A percentile compares a stretch with the other conserved stretches of the same genome.
These are phyloP conservation scores for Gremmenia infestans DNA, from an alignment of 2,329 filamentous ascomycete genomes.

Conservation along the genomic window DNA sequence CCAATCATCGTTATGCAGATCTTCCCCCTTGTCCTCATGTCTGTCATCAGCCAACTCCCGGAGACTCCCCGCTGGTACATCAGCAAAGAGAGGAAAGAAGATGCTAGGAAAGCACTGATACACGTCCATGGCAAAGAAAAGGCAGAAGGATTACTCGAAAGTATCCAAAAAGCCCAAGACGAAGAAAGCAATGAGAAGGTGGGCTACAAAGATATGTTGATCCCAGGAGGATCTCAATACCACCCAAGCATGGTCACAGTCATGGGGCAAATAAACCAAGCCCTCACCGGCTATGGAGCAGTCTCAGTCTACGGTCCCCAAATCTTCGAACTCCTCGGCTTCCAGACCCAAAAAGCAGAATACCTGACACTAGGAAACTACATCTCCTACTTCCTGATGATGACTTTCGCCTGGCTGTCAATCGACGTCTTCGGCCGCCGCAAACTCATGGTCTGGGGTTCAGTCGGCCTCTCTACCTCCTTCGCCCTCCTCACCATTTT, in stretches of 20 bases:
- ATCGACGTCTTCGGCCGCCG: constrained; percentile 53
- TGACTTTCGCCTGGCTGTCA: constrained; percentile 56
- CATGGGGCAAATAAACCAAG: constrained; percentile 60
- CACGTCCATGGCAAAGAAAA: constrained; percentile 46
- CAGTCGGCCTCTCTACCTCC: constrained; percentile 40
- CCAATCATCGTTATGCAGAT: constrained; percentile 58
- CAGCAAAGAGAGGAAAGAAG: constrained; percentile 43
- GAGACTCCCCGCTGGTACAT: constrained; percentile 56
- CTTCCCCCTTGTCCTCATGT: constrained; percentile 50
- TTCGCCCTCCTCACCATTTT: constrained; percentile 49
- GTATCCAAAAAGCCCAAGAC: constrained; percentile 45
- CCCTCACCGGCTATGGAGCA: constrained; percentile 52
- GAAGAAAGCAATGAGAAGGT: constrained; percentile 43
- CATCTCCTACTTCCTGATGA: constrained; percentile 54
- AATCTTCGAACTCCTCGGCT: constrained; percentile 58
- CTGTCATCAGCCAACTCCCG: constrained; percentile 47
- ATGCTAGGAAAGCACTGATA: constrained; percentile 44
- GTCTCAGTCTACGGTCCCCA: constrained; percentile 60
- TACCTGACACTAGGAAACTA: constrained; percentile 57
- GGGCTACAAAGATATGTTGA: constrained; percentile 53
- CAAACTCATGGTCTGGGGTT: constrained; percentile 49
- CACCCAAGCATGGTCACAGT: constrained; percentile 56
- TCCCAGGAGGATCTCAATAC: constrained; percentile 48
- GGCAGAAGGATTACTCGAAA: constrained; percentile 43
- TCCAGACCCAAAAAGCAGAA: constrained; percentile 46